Evolutionary conservation across 2,329 filamentous ascomycete species (phyloP), one percentile per base, ranked within the genome.

Genomic region (Fusarium chaquense): DNA sequence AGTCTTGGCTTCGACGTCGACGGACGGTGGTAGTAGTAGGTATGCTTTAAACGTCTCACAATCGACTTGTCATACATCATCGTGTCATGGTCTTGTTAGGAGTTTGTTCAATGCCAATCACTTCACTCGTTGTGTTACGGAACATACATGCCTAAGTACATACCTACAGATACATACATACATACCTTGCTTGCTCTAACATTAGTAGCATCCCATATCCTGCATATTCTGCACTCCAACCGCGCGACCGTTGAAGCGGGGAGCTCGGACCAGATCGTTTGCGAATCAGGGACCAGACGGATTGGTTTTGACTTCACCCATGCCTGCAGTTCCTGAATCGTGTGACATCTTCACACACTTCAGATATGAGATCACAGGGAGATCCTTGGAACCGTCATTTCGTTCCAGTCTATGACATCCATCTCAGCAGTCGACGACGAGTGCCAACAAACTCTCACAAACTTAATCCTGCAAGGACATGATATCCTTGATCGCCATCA

Each of bases 11-110:
- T 60, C n/a, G 36, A 46, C 47, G 47, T 51, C 28, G 33, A 20
- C 24, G 36, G 22, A 43, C 18, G 36, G 30, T 26, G 20, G 35
- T 24, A 35, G 32, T n/a, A 35, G 62, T 38, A 52, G 32, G 62
- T 38, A 52, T 32, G 32, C 46, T 38, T 64, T 53, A 24, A 56
- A 63, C 56, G 66, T 74, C 58, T 58, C 70, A 75, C 62, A 75
- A 73, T 74, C 69, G 57, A 72, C 63, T 63, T 74, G 70, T 74
- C 72, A 72, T 73, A 67, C 72, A 74, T 68, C 46, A 56, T 59
- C 46, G 52, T 63, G 56, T 44, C 60, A 55, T 64, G 47, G 44
- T 45, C 53, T 40, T 63, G 35, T 56, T 49, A 49, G 61, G 56
- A 53, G 45, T 71, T 53, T 56, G 50, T 28, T 40, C 66, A 59